Conservation (phyloP, 257 asterid genomes). For the Solanum appendiculatum region DNA sequence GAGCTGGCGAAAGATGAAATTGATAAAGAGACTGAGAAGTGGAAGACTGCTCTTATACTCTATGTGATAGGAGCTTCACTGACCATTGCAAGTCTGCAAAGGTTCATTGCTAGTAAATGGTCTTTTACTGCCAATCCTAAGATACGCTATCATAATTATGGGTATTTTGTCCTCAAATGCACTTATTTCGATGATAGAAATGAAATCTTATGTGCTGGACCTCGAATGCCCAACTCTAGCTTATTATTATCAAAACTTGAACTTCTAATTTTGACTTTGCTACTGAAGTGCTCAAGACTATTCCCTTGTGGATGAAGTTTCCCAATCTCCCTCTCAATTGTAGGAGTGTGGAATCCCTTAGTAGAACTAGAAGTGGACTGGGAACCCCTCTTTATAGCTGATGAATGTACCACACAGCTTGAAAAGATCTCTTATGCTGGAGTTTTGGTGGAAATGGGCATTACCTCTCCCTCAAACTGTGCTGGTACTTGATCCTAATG, state of each 20-base stretch:
- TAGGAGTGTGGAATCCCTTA: neutral
- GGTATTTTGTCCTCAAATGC: neutral
- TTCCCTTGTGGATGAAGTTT: neutral
- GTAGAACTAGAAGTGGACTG: neutral
- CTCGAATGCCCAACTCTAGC: neutral
- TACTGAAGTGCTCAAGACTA: neutral
- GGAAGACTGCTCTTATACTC: neutral
- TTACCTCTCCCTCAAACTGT: neutral
- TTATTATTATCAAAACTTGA: neutral
- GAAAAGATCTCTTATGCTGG: neutral
- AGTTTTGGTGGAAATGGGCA: neutral
- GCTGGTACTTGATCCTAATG: neutral
- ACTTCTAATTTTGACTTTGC: neutral
- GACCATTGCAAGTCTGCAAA: neutral
- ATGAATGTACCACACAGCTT: neutral
- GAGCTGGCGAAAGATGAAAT: neutral
- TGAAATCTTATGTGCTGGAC: neutral
- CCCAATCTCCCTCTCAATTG: neutral
- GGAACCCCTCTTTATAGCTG: neutral
- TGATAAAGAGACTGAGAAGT: neutral
- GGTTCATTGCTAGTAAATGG: neutral
- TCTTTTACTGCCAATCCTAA: neutral
- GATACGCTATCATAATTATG: neutral
- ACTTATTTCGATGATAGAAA: neutral
- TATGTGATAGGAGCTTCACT: neutral